phyloP scores from a whole-genome alignment of 2,329 filamentous ascomycete genomes.

The Colletotrichum scovillei region DNA sequence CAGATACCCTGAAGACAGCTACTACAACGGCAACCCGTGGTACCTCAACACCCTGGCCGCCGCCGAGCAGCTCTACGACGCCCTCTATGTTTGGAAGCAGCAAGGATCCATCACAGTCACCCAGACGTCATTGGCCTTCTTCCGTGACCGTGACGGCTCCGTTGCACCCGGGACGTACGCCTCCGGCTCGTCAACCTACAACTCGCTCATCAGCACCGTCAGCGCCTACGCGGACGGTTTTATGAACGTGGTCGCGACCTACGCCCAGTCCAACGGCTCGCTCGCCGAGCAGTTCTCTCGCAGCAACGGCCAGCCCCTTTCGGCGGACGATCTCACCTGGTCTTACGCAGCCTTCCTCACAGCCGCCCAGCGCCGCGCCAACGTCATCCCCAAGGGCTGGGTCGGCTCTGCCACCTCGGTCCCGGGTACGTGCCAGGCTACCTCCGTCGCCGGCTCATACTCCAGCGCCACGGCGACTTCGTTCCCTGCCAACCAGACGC shows the following conservation, averaged over 20 bases:
- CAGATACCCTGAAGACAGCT: conserved; percentile 78
- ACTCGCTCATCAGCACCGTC: conserved; percentile 66
- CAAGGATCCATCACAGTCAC: conserved; percentile 73
- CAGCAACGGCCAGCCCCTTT: conserved; percentile 63
- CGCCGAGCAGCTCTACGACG: conserved; percentile 84
- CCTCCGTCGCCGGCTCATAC: conserved; percentile 63
- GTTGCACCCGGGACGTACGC: conserved; percentile 72
- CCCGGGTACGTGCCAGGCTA: conserved; percentile 59
- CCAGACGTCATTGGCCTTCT: conserved; percentile 75
- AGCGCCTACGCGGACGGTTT: conserved; percentile 71
- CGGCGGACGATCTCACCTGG: conserved; percentile 77
- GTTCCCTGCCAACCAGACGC: conserved; percentile 63
- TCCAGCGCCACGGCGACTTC: conserved; percentile 56
- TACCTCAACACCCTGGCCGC: conserved; percentile 81
- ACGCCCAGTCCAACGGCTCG: conserved; percentile 71
- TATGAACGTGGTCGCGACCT: conserved; percentile 70
- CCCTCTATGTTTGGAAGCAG: conserved; percentile 76
- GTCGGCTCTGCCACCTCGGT: conserved; percentile 58
- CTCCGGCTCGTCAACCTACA: conserved; percentile 58
- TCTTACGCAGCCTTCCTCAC: conserved; percentile 79
- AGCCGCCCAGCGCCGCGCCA: conserved; percentile 66
- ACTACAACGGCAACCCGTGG: conserved; percentile 86
- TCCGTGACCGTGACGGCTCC: conserved; percentile 71
- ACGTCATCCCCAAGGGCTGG: conserved; percentile 68
- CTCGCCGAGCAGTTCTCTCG: conserved; percentile 75